Percentiles rank a stretch among this genome's conserved stretches.
Evolutionary conservation across 2,329 filamentous ascomycete species (phyloP).

Genomic region (Ascochyta koolunga): DNA sequence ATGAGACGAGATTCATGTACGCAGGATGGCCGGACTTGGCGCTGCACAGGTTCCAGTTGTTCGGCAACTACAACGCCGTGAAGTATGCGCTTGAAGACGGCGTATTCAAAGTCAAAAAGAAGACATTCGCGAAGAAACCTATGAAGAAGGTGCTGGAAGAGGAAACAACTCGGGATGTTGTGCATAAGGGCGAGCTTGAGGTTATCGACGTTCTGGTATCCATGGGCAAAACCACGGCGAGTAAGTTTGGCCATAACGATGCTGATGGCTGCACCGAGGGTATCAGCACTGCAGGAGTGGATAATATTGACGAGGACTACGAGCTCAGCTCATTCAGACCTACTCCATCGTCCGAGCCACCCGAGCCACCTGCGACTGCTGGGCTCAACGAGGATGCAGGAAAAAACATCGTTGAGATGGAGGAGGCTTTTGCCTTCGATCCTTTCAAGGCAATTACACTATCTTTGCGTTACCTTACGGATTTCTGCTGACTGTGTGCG

Average conservation of each 20-base stretch:
- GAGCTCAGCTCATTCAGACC: not conserved
- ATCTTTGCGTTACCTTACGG: no score
- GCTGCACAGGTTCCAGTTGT: not conserved
- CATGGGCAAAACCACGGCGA: not conserved
- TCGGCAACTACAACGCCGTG: conserved; percentile 9
- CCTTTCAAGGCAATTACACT: conserved; percentile 15
- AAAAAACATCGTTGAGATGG: not conserved
- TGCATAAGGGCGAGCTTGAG: not conserved
- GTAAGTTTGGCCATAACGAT: not conserved
- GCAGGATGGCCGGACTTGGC: conserved; percentile 6
- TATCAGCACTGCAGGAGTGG: not conserved
- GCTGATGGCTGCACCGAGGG: not conserved
- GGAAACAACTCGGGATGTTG: not conserved
- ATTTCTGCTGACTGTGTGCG: not conserved
- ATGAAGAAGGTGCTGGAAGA: not conserved
- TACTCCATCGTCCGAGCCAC: not conserved
- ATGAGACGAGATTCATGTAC: not conserved
- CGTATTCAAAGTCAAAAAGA: not conserved
- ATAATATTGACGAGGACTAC: not conserved
- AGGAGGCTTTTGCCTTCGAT: not conserved
- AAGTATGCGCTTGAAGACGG: conserved; percentile 8
- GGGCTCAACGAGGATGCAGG: not conserved
- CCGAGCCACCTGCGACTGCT: not conserved
- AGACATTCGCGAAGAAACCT: not conserved
- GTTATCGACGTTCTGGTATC: not conserved